phyloP scores from a whole-genome alignment of 2,329 filamentous ascomycete species.

The Pseudocercospora fuligena region DNA sequence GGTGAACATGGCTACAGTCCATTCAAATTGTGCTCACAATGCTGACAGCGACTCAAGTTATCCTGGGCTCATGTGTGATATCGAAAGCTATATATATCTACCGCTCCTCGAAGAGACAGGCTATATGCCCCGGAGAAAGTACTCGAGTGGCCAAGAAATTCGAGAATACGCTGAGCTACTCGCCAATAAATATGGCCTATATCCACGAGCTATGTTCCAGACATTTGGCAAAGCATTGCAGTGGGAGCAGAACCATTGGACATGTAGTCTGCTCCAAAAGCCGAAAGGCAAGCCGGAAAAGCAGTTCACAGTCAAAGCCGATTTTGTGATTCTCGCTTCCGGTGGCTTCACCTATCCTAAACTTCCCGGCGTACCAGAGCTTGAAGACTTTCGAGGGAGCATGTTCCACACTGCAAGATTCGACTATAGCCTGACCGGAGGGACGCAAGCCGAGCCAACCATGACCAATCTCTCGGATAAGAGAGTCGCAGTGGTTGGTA shows the following conservation, averaged over 20 bases:
- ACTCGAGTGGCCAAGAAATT: slow-evolving; percentile 51
- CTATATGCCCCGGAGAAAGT: slow-evolving; percentile 60
- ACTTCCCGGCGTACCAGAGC: slow-evolving; percentile 49
- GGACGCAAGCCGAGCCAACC: slow-evolving; percentile 35
- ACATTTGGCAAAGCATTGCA: slow-evolving; percentile 47
- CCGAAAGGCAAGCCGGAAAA: slow-evolving; percentile 33
- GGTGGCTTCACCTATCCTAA: slow-evolving; percentile 52
- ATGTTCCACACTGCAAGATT: slow-evolving; percentile 52
- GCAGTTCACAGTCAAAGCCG: slow-evolving; percentile 38
- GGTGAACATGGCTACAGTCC: neutral
- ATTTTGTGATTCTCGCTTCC: slow-evolving; percentile 47
- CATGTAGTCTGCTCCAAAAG: slow-evolving; percentile 36
- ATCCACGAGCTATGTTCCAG: slow-evolving; percentile 53
- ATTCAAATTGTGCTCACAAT: neutral
- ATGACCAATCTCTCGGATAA: slow-evolving; percentile 46
- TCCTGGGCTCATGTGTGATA: slow-evolving; percentile 58
- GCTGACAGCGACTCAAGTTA: slow-evolving; percentile 37
- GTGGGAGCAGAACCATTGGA: slow-evolving; percentile 49
- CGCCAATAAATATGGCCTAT: slow-evolving; percentile 51
- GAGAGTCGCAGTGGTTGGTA: slow-evolving; percentile 50
- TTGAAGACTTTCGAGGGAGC: slow-evolving; percentile 46
- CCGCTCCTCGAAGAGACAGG: slow-evolving; percentile 64
- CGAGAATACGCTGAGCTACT: slow-evolving; percentile 53
- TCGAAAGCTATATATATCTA: slow-evolving; percentile 63
- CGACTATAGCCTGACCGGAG: slow-evolving; percentile 50